Percentiles rank a stretch among this genome's conserved stretches.
These are phyloP conservation scores for Candolleomyces efflorescens DNA, from an alignment of 768 basidiomycete genomes.

Conservation along the genomic window DNA sequence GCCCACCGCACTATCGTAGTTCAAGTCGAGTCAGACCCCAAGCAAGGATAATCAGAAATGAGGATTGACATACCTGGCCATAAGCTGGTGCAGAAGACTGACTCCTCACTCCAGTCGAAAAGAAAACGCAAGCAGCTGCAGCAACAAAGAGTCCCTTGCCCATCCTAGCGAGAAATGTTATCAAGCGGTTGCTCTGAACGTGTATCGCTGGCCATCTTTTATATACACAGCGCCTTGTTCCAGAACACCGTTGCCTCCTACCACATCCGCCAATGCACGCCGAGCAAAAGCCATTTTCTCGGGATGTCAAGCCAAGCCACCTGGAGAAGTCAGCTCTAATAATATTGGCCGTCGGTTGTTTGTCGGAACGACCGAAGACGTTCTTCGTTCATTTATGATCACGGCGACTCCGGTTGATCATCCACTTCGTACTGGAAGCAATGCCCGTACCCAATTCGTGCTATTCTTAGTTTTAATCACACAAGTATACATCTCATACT, in stretches of 20 bases:
- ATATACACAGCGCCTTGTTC: neutral
- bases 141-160: neutral
- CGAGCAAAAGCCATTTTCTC: constrained; percentile 13
- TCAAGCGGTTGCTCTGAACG: neutral
- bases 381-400: neutral
- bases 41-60: neutral
- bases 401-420: neutral
- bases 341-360: neutral
- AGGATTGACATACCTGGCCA: constrained; percentile 3
- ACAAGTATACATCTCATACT: too few species aligned
- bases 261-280: neutral
- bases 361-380: neutral
- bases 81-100: constrained; percentile 3
- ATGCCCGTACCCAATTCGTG: too few species aligned
- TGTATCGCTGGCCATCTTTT: neutral
- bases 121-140: neutral
- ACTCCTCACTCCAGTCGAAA: neutral
- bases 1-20: constrained; percentile 51
- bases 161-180: neutral
- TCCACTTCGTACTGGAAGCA: too few species aligned
- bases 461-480: too few species aligned
- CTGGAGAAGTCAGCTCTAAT: neutral
- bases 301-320: neutral
- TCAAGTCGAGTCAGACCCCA: neutral
- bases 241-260: neutral